Base-by-base conservation (phyloP, 192 early-diverging fungal species). In the Podila horticola region DNA sequence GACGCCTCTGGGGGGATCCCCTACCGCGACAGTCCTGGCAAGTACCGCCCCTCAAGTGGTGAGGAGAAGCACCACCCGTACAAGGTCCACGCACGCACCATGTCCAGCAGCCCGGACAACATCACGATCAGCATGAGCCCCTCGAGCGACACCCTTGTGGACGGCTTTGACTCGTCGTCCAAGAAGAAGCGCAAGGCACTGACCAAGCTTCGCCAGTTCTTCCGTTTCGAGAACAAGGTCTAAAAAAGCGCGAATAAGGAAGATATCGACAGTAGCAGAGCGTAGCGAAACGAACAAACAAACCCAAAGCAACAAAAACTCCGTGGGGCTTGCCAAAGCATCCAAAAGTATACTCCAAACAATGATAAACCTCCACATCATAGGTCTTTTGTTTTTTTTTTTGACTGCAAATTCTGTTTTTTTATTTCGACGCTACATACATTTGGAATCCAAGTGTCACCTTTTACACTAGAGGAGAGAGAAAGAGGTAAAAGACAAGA, bases 151-250 rank as follows among this genome's bases (percentile, higher is more conserved):
- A 68, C 69, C 2, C 34, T 79, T 1, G 62, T 57, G 33, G 75
- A 79, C 28, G 33, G 67, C 31, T 66, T 71, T 45, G 75, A 77
- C 20, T 58, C 59, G 5, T 71, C 75, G 31, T 71, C 59, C 22
- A 79, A 79, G 48, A 79, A 79, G 69, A 79, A 71, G 65, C 63
- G 75, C 30, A 79, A 79, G 64, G 69, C 75, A 0, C 29, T 79
- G 64, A 79, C 69, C 12, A 79, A 79, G 51, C 69, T 79, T 3
- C 75, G 75, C 48, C 75, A 79, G 29, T 79, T 79, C 51, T 79
- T 79, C 67, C 75, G 75, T 4, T 71, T 79, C 36, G 75, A 79
- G 28, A 51, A 61, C 36, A 74, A 67, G 58, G 28, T 31, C 30
- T 63, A 61, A 58, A 58, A 12, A 28, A 45, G 31, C 5, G 65